Conservation (phyloP, 306 rosid species). For the Lablab purpureus region DNA sequence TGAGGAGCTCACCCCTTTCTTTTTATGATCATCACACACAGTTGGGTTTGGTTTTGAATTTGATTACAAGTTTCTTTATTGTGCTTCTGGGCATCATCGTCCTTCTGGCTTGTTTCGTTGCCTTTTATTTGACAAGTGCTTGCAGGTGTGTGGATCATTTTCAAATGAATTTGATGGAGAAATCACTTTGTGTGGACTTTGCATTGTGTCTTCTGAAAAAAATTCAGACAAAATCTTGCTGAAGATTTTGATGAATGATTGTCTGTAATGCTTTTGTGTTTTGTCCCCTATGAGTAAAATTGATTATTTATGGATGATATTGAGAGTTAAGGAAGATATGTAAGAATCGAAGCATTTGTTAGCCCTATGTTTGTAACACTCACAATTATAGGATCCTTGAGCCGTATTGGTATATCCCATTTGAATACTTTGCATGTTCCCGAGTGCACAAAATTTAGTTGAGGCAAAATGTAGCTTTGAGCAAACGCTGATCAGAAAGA, state of each 20-base stretch:
- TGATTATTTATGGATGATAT: slow-evolving; percentile 22
- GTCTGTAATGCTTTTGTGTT: neutral
- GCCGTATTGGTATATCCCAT: neutral
- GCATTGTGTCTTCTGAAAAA: slow-evolving; percentile 18
- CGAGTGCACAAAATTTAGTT: slow-evolving; percentile 13
- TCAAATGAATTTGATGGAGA: slow-evolving; percentile 31
- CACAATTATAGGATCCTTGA: slow-evolving; percentile 26
- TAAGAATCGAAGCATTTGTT: slow-evolving; percentile 16
- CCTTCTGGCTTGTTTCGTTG: slow-evolving; percentile 34
- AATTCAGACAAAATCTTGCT: slow-evolving; percentile 28
- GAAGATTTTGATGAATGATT: slow-evolving; percentile 37
- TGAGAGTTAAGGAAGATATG: slow-evolving; percentile 29
- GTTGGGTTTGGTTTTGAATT: slow-evolving; percentile 24
- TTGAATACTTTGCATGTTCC: slow-evolving; percentile 7
- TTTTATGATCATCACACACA: slow-evolving; percentile 18
- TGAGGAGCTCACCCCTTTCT: slow-evolving; percentile 47
- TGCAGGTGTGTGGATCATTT: slow-evolving; percentile 26
- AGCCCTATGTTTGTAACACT: slow-evolving; percentile 20
- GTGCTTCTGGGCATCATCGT: neutral
- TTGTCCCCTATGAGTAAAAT: neutral
- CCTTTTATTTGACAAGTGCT: slow-evolving; percentile 22
- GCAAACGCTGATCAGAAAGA: slow-evolving; percentile 34
- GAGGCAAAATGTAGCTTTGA: slow-evolving; percentile 20
- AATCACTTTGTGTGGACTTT: slow-evolving; percentile 8
- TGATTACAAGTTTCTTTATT: slow-evolving; percentile 20